phyloP scores from a whole-genome alignment of 129 eudicot genomes.

The Flaveria robusta region DNA sequence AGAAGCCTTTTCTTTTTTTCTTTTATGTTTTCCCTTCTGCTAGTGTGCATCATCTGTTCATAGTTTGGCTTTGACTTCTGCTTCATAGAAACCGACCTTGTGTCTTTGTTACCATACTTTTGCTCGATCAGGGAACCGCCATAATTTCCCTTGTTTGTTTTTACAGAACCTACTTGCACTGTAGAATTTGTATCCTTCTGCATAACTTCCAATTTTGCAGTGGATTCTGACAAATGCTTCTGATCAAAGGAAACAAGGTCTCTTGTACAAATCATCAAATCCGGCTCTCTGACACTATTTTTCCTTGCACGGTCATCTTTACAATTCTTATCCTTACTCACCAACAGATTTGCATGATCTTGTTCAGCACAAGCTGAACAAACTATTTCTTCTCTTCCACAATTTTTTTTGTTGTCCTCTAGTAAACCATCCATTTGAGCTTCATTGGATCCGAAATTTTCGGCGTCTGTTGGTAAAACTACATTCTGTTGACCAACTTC shows the following conservation, averaged over 20 bases:
- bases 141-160: slow-evolving; percentile 29
- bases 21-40: slow-evolving; percentile 34
- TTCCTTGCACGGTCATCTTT: slow-evolving; percentile 26
- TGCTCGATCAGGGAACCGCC: slow-evolving; percentile 31
- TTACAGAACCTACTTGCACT: slow-evolving; percentile 28
- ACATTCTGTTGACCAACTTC: slow-evolving; percentile 35
- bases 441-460: slow-evolving; percentile 25
- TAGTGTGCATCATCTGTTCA: slow-evolving; percentile 33
- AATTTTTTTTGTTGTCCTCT: slow-evolving; percentile 24
- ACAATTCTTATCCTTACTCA: slow-evolving; percentile 21
- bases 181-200: slow-evolving; percentile 31
- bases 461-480: slow-evolving; percentile 27
- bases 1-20: slow-evolving; percentile 43
- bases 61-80: slow-evolving; percentile 39
- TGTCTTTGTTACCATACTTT: slow-evolving; percentile 40
- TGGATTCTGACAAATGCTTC: slow-evolving; percentile 34
- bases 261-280: slow-evolving; percentile 22
- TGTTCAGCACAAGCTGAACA: slow-evolving; percentile 25
- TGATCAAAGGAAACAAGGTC: slow-evolving; percentile 31
- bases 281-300: slow-evolving; percentile 13
- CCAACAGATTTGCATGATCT: slow-evolving; percentile 23
- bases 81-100: slow-evolving; percentile 37
- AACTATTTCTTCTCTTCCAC: slow-evolving; percentile 34
- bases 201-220: slow-evolving; percentile 25
- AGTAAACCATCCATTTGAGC: slow-evolving; percentile 27